phyloP scores from a whole-genome alignment of 75 land plant species.

The Sequoiadendron giganteum region DNA sequence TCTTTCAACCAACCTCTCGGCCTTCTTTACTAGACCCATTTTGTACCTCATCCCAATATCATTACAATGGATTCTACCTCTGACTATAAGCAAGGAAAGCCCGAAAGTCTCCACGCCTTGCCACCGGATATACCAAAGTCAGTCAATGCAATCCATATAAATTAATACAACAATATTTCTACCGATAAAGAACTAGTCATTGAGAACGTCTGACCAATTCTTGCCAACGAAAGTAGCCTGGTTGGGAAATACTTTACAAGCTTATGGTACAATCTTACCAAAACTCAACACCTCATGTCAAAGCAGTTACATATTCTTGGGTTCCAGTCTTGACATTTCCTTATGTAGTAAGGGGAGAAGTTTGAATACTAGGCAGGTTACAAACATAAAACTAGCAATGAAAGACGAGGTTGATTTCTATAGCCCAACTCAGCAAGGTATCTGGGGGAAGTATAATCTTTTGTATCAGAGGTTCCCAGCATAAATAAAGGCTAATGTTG shows the following conservation, averaged over 20 bases:
- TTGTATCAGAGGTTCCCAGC: slow-evolving; percentile 15
- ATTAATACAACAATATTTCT: neutral
- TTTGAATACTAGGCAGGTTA: neutral
- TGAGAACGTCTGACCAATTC: neutral
- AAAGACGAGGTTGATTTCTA: neutral
- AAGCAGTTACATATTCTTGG: neutral
- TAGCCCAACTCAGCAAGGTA: slow-evolving; percentile 23
- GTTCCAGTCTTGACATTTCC: neutral
- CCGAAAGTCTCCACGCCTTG: too few relatives aligned
- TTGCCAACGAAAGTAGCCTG: neutral
- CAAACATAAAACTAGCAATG: neutral
- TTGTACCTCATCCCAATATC: too few relatives aligned
- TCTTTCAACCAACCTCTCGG: too few relatives aligned
- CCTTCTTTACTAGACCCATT: too few relatives aligned
- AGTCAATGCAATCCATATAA: neutral
- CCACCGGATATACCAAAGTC: neutral
- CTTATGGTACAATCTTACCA: neutral
- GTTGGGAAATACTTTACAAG: neutral
- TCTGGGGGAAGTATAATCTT: slow-evolving; percentile 28
- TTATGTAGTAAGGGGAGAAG: neutral
- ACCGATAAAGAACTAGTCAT: neutral
- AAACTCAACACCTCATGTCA: slow-evolving; percentile 2
- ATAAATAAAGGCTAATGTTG: neutral
- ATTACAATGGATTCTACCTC: too few relatives aligned
- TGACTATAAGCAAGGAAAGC: too few relatives aligned